A percentile compares a stretch with the other conserved stretches of the same genome.
These are phyloP conservation scores for Fusarium irregulare DNA, from an alignment of 2,329 filamentous ascomycete genomes.

Conservation along the genomic window DNA sequence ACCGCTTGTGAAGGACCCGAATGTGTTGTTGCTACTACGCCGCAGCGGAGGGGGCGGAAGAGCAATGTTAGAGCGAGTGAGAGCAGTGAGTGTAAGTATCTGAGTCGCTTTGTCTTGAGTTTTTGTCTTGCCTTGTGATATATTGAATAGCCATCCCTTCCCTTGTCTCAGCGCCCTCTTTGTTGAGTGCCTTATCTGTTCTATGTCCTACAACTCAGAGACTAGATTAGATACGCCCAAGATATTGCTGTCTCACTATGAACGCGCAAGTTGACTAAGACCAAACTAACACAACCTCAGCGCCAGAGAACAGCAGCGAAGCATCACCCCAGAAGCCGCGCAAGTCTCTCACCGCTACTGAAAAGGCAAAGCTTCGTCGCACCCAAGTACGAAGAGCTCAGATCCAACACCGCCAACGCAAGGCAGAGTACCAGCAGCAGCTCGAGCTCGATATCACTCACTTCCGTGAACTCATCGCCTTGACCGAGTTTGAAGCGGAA, in stretches of 20 bases:
- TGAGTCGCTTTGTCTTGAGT: neutral
- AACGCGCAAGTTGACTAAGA: neutral
- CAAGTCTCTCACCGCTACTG: constrained; percentile 43
- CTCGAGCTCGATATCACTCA: constrained; percentile 63
- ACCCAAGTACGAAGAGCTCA: constrained; percentile 66
- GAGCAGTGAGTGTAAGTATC: constrained; percentile 46
- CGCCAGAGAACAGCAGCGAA: constrained; percentile 26
- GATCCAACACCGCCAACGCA: constrained; percentile 66
- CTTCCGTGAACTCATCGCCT: constrained; percentile 60
- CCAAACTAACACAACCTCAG: constrained; percentile 24
- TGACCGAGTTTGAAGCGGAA: constrained; percentile 54
- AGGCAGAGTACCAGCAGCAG: constrained; percentile 65
- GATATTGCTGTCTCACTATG: neutral
- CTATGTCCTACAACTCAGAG: neutral
- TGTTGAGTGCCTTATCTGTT: neutral
- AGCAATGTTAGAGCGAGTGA: constrained; percentile 7
- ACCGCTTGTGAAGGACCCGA: constrained; percentile 24
- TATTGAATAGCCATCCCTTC: neutral
- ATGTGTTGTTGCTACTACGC: constrained; percentile 3
- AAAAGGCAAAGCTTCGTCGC: constrained; percentile 60
- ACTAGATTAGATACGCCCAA: neutral
- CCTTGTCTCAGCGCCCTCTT: neutral
- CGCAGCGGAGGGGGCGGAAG: constrained; percentile 18
- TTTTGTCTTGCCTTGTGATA: neutral
- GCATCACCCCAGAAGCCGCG: constrained; percentile 33